Conservation (phyloP, 2,329 filamentous ascomycete genomes). For the Acephala macrosclerotiorum region DNA sequence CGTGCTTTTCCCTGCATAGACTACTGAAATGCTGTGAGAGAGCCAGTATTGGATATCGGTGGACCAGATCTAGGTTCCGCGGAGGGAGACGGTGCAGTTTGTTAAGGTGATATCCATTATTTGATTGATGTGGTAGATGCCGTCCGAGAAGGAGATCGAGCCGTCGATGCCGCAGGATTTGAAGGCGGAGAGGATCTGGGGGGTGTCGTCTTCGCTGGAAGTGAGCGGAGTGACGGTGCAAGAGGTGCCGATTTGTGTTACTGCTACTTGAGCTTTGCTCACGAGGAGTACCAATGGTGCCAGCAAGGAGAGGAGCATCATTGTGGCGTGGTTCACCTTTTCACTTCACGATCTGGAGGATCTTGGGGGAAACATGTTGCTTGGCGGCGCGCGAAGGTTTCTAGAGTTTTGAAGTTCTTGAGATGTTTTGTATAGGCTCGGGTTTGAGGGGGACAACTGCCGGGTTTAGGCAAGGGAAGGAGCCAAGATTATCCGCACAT, state of each 20-base stretch:
- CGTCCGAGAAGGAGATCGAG: conserved; percentile 49
- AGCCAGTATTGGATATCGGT: conserved; percentile 74
- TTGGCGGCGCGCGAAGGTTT: too few relatives aligned
- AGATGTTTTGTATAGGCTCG: conserved; percentile 5
- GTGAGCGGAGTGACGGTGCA: conserved; percentile 26
- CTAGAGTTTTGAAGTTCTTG: too few relatives aligned
- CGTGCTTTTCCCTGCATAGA: conserved; percentile 68
- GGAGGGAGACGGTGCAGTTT: conserved; percentile 66
- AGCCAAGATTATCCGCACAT: not conserved
- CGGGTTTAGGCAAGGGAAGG: not conserved
- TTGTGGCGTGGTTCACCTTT: too few relatives aligned
- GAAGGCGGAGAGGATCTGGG: conserved; percentile 51
- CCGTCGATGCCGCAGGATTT: conserved; percentile 48
- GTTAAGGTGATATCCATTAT: conserved; percentile 68
- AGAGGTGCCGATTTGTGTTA: conserved; percentile 20
- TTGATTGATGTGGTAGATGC: conserved; percentile 58
- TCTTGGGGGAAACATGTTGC: too few relatives aligned
- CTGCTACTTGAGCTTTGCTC: conserved; percentile 6
- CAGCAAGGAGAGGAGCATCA: not conserved
- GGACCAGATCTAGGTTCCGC: conserved; percentile 65
- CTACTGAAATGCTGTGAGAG: conserved; percentile 64
- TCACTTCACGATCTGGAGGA: not conserved
- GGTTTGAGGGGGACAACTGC: not conserved
- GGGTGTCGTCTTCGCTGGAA: conserved; percentile 48
- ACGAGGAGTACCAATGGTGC: not conserved